These are phyloP conservation scores for Trypanosoma caninum DNA, from an alignment of 208 protist genomes.

Conservation along the genomic window DNA sequence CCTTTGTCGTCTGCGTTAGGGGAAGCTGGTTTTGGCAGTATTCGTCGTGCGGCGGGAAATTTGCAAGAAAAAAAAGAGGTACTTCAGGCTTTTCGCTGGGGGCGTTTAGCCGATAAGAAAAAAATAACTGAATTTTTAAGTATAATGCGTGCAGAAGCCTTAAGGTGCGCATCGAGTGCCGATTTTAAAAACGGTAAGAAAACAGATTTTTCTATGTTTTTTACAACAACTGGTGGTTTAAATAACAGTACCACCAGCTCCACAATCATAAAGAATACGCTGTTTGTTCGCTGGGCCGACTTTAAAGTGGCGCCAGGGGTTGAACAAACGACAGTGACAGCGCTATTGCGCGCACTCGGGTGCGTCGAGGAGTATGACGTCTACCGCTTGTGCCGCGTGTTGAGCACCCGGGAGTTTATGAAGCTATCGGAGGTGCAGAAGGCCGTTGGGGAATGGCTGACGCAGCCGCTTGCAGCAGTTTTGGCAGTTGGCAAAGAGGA, in stretches of 20 bases:
- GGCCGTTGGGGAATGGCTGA: constrained; percentile 18
- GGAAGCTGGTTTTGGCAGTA: no score
- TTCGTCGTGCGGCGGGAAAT: not conserved
- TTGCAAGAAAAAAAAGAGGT: not conserved
- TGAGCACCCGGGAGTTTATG: constrained; percentile 20
- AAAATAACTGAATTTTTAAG: not conserved
- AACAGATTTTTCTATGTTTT: not conserved
- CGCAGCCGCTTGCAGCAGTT: constrained; percentile 20
- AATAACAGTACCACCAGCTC: no score
- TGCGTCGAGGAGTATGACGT: constrained; percentile 25
- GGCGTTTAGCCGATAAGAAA: not conserved
- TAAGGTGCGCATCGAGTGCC: not conserved
- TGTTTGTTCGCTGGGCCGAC: not conserved
- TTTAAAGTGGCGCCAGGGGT: not conserved
- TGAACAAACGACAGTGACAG: not conserved
- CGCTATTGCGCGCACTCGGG: not conserved
- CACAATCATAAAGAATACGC: not conserved
- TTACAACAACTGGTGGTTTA: no score
- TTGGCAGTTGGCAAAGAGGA: constrained; percentile 21
- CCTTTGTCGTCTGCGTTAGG: not conserved
- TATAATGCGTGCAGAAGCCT: not conserved
- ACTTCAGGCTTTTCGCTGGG: constrained; percentile 25
- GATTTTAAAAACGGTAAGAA: not conserved
- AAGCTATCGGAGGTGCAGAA: constrained; percentile 13
- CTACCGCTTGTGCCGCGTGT: constrained; percentile 23